Evolutionary conservation across 1,284 basidiomycete species (phyloP), one percentile per base, ranked within the genome.

Genomic region (Spongiforma sp.): DNA sequence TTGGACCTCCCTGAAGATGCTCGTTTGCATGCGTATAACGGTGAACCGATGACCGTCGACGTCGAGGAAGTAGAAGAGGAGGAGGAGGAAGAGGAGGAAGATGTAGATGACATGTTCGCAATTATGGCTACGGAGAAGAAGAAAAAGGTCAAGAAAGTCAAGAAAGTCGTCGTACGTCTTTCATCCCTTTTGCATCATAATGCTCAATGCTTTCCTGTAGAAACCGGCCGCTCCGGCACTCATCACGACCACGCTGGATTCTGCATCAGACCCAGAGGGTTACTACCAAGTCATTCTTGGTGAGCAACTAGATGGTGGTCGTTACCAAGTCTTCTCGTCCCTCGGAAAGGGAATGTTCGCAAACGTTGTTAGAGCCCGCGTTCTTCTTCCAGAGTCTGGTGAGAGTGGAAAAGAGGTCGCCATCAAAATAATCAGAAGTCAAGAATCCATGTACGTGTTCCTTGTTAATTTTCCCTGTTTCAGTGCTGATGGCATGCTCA

Each of bases 331-430:
- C 15, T 97, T 94, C 69, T 95, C 95, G 36, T 94, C 89, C 56
- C 84, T 99, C 15, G 98, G 98, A 37, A 96, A 97, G 76, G 98
- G 98, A 64, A 99, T 99, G 96, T 99, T 99, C 78, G 95, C 95
- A 50, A 95, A 93, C 57, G 98, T 99, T 46, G 96, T 99, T 28
- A 87, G 93, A 55, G 96, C 96, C 11, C 90, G 94, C 56, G 88
- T 98, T 28, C 81, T 96, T 37, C 86, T 96, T 36, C 87, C 91
- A 70, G 93, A 94, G 39, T 72, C 81, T 5, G 83, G 84, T 65
- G 89, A 90, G 70, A 57, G 77, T 14, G 89, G 88, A 5, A 88
- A 86, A 70, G 96, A 99, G 75, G 96, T 99, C 3, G 98, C 98
- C 0, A 98, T 99, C 80, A 99, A 99, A 80, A 96, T 99, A 68